Base-by-base conservation (phyloP, 2,329 filamentous ascomycete species). In the Alternaria dauci region DNA sequence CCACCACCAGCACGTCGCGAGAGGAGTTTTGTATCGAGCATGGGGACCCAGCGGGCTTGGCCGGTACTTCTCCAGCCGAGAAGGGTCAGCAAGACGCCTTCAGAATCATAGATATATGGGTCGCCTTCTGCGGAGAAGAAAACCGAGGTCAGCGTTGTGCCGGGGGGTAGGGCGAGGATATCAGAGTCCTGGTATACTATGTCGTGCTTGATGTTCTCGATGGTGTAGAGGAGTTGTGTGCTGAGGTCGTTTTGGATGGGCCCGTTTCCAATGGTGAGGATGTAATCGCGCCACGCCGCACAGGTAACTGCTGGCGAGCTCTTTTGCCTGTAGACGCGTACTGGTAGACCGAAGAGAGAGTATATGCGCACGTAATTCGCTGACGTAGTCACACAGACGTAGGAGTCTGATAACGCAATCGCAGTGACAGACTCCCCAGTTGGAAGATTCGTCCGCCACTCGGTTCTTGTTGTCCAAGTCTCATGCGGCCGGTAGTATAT, bases 401-500 rank as follows among this genome's bases (percentile, higher is more conserved):
- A 98, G 0, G 92, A 94, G 44, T 95, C 91, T 76, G 92, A 96
- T 14, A 99, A 85, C 0, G 95, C 94, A 82, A 99, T 93, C 60
- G 94, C 92, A 50, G 89, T 89, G 2, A 97, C 88, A 11, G 89
- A 86, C 79, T 99, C 95, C n/a, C 93, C 93, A 32, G 86, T 86
- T 0, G 95, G 95, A n/a, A 99, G 80, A 65, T 91, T 85, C 0
- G 91, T 97, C 51, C 92, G 89, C 93, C 94, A 98, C 79, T 99
- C 95, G 20, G 88, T 87, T 52, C 95, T 87, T 51, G 92, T 87
- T 2, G 94, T 97, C 95, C 95, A 99, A 1, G 92, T 96, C 81
- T 99, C 94, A 75, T 99, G 95, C 0, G 96, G 95, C 7, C 95
- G 88, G 79, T 98, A 99, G 79, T 97, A 97, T n/a, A 99, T 88